Percentiles rank a stretch among this genome's conserved stretches.
phyloP scores from a whole-genome alignment of 73 alveolate genomes.

The Diophrys appendiculata region DNA sequence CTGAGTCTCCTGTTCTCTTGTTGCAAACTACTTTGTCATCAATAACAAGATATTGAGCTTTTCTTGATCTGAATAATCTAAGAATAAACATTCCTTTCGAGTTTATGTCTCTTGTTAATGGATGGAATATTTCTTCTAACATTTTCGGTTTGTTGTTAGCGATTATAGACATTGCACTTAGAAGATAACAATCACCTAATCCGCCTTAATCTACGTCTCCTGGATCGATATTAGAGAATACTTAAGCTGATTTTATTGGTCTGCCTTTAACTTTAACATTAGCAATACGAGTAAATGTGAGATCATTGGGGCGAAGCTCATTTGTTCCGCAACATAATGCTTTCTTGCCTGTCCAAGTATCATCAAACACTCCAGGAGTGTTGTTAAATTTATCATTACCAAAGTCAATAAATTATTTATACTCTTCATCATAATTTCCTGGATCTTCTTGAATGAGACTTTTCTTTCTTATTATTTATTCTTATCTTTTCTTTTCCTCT shows the following conservation, averaged over 20 bases:
- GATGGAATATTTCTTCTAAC: slow-evolving; percentile 18
- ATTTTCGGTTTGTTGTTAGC: slow-evolving; percentile 48
- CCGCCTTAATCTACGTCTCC: slow-evolving; percentile 73
- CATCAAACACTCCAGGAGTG: not conserved
- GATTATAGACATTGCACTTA: slow-evolving; percentile 71
- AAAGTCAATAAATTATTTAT: not conserved
- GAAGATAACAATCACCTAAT: slow-evolving; percentile 81
- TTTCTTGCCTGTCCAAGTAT: not conserved
- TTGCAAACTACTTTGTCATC: not conserved
- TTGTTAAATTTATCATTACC: not conserved
- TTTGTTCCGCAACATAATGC: not conserved
- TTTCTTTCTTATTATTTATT: slow-evolving; percentile 28
- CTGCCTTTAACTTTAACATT: not conserved
- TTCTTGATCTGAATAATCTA: not conserved
- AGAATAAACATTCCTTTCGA: not conserved
- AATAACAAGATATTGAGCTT: not conserved
- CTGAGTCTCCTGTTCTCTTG: not conserved
- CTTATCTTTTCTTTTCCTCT: not conserved
- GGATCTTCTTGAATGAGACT: slow-evolving; percentile 1
- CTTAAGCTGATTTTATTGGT: not conserved
- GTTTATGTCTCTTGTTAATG: not conserved
- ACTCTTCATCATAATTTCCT: slow-evolving; percentile 14
- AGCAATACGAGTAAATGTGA: not conserved
- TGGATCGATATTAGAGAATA: slow-evolving; percentile 32
- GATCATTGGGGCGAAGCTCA: not conserved